phyloP scores from a whole-genome alignment of 306 rosid genomes.

The Medicago truncatula region DNA sequence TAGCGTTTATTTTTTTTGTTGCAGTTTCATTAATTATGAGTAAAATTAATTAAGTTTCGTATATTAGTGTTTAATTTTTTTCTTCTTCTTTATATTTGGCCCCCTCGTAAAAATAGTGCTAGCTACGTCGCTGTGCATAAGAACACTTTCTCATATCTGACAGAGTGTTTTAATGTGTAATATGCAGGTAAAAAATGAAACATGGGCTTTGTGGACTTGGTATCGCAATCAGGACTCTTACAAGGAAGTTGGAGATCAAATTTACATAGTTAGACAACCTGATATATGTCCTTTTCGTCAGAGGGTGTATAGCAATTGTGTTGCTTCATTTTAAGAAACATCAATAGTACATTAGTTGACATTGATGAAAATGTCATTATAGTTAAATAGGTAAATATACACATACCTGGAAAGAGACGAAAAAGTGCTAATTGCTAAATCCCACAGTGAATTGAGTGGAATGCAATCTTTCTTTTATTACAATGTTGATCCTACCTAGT shows the following conservation, averaged over 20 bases:
- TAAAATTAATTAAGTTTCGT: too few species aligned
- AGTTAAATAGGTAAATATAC: not conserved
- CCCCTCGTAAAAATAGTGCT: too few species aligned
- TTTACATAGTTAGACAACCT: constrained; percentile 83
- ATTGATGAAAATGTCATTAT: constrained; percentile 16
- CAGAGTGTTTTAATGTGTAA: constrained; percentile 29
- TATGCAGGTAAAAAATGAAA: constrained; percentile 78
- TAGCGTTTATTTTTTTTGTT: too few species aligned
- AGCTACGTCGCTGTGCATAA: too few species aligned
- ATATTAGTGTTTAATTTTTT: too few species aligned
- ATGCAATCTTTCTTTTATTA: too few species aligned
- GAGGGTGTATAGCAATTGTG: constrained; percentile 24
- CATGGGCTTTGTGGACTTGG: constrained; percentile 87
- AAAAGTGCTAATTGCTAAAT: not conserved
- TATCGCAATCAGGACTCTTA: constrained; percentile 72
- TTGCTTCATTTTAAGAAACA: constrained; percentile 44
- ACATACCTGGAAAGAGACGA: not conserved
- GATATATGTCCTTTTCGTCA: constrained; percentile 49
- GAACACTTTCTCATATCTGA: constrained; percentile 16
- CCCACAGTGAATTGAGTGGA: too few species aligned
- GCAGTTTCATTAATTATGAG: too few species aligned
- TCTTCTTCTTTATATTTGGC: too few species aligned
- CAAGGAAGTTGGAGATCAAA: constrained; percentile 68
- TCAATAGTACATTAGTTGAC: not conserved
- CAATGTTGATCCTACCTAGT: too few species aligned